Base-by-base conservation (phyloP, 2,329 filamentous ascomycete genomes). In the Hypoxylon sp. region DNA sequence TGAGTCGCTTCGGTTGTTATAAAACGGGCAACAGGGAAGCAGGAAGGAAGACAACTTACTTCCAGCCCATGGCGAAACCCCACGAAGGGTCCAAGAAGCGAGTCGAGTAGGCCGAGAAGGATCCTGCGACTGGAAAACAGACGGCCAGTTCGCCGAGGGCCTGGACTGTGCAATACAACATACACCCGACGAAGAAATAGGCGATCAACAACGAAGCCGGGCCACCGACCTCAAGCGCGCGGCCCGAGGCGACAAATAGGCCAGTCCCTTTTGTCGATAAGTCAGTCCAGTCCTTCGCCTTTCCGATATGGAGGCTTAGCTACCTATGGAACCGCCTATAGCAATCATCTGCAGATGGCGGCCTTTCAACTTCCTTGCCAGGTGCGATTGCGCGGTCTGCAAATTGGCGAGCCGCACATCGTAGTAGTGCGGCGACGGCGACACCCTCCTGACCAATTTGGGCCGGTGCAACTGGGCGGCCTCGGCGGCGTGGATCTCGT, bases 291-390 rank as follows among this genome's bases (percentile, higher is more conserved):
- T 14, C 39, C 19, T 53, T 32, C 27, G 29, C 56, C 27, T 45
- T n/a, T 21, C 32, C 12, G 52, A 21, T n/a, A 46, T 47, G 30
- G 34, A 63, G 47, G 60, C 14, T n/a, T 30, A 57, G n/a, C 37
- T 52, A 88, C 91, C 92, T 74, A 97, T 97, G 9, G 92, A 95
- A 45, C 94, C 94, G 72, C 94, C 94, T 71, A 97, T 97, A 12
- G 95, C 95, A 83, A 97, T 97, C 95, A 97, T 97, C 82, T 97
- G 94, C 76, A 97, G 77, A 82, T 98, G 95, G 50, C 94, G 86
- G 19, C 90, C 89, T 80, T 96, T 96, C 71, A 97, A 81, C 77
- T 89, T 90, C 74, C 94, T 85, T 53, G 91, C 88, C 53, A 98
- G 84, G 6, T 91, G 88, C 47, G 92, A 90, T 69, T 90, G 85